Evolutionary conservation across 768 basidiomycete species (phyloP), one percentile per base, ranked within the genome.

Genomic region (Mycena rosella): DNA sequence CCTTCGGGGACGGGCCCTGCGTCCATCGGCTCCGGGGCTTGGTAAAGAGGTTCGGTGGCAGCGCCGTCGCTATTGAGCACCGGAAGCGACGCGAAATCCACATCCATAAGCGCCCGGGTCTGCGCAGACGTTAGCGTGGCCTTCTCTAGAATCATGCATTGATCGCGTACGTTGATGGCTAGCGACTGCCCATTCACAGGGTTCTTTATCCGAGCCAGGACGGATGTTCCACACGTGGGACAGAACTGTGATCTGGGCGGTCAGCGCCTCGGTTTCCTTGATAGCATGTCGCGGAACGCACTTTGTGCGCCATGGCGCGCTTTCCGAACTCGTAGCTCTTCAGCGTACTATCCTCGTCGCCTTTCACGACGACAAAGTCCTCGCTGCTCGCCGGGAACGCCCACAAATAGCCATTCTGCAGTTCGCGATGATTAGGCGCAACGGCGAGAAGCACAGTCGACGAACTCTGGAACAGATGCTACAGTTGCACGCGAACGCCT

Each of bases 361-460:
- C 69, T 30, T 56, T 42, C 18, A 67, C 52, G 13, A 64, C 47
- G 38, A 24, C 42, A 34, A 67, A 59, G 30, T 48, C 36, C 20
- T 56, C 52, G 38, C 15, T 27, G 22, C 17, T 47, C 1, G 17
- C 20, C 18, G 65, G 56, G 24, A 51, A 55, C 5, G n/a, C 32
- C 60, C 60, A 70, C 29, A 70, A 15, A 57, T 67, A 70, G 20
- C 65, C 65, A 13, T 63, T 70, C 69, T 70, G 17, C 38, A 40
- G 17, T 34, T 11, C 32, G 32, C 5, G 32, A 34, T 11, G 32
- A n/a, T 34, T 11, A 34, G 11, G 32, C 32, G 32, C 11, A 34
- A 34, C 11, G 5, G 32, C 32, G 11, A 34, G 32, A 34, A 34
- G 5, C 11, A 48, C 22, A 13, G 47, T 13, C 14, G 36, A 52